Base-by-base conservation (phyloP, 495 filamentous ascomycete genomes). In the Talaromyces proteolyticus region DNA sequence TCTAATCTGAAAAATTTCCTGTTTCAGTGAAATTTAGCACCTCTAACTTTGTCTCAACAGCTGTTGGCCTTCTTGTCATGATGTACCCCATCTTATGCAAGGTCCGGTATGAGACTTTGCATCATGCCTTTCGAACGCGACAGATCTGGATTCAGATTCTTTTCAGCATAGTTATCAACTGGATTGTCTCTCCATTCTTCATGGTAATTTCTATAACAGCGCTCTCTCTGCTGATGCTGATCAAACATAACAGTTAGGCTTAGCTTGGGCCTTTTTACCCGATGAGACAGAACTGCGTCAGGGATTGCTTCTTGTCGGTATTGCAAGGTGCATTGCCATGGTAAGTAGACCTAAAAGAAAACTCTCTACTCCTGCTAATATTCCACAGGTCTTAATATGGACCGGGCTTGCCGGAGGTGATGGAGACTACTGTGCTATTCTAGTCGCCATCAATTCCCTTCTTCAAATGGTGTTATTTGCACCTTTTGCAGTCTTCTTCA, bases 51-150 rank as follows among this genome's bases (percentile, higher is more conserved):
- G 16, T 50, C 22, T 48, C 23, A 50, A 39, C 14, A 88, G 88
- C 89, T 0, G 66, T 92, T 52, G 90, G 91, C 11, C 72, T 95
- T 17, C 76, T 95, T 6, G 80, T 93, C 22, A 95, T 95, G 89
- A 95, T 95, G 90, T 95, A 94, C 57, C 91, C 91, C 0, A 94
- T 94, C 53, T 73, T 95, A 18, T 93, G 91, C 78, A 96, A 95
- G 65, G 85, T 96, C n/a, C 80, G 81, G 26, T 94, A 80, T 64
- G 91, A 95, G 64, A 78, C 75, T 0, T 66, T 97, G 38, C 88
- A 92, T 62, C 74, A 78, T 6, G 63, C 88, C 16, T 81, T 95
- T 53, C 64, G 67, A 10, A 59, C 76, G 4, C 76, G 76, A 4
- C 68, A 68, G 3, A 67, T 94, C 6, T 96, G 89, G 89, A 75